These are phyloP conservation scores for Truncatella angustata DNA, from an alignment of 2,329 filamentous ascomycete genomes.

Conservation along the genomic window DNA sequence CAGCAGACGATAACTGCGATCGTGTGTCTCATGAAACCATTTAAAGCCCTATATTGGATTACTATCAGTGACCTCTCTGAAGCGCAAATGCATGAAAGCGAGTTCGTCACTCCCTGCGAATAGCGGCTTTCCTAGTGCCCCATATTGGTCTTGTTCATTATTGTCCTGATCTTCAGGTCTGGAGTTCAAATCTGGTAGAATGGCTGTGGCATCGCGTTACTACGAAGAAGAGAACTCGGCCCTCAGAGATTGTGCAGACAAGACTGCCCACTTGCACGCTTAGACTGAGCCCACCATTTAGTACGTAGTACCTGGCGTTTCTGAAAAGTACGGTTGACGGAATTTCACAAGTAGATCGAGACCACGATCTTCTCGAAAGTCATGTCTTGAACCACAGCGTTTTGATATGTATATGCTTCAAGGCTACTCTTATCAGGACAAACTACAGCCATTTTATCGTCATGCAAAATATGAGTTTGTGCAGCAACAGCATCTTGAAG, in stretches of 20 bases:
- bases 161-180: neutral
- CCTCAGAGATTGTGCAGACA: slow-evolving; percentile 44
- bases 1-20: slow-evolving; percentile 29
- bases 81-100: slow-evolving; percentile 31
- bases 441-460: neutral
- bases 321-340: slow-evolving; percentile 35
- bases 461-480: slow-evolving; percentile 33
- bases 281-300: slow-evolving; percentile 49
- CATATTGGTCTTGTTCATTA: neutral
- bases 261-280: slow-evolving; percentile 48
- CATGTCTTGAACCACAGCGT: slow-evolving; percentile 28
- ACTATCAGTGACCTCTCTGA: slow-evolving; percentile 19
- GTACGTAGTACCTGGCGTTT: slow-evolving; percentile 1
- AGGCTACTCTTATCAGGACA: slow-evolving; percentile 19
- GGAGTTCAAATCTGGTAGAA: slow-evolving; percentile 15
- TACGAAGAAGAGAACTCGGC: slow-evolving; percentile 38
- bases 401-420: slow-evolving; percentile 35
- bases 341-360: slow-evolving; percentile 45
- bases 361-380: slow-evolving; percentile 37
- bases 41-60: slow-evolving; percentile 23
- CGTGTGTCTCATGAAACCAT: slow-evolving; percentile 26
- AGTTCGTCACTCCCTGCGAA: slow-evolving; percentile 29
- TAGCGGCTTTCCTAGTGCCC: slow-evolving; percentile 15
- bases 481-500: slow-evolving; percentile 46
- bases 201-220: slow-evolving; percentile 32